Percentiles rank a stretch among this genome's conserved stretches.
Conservation (phyloP, 371 early-diverging fungal genomes). For the Mortierella polycephala region DNA sequence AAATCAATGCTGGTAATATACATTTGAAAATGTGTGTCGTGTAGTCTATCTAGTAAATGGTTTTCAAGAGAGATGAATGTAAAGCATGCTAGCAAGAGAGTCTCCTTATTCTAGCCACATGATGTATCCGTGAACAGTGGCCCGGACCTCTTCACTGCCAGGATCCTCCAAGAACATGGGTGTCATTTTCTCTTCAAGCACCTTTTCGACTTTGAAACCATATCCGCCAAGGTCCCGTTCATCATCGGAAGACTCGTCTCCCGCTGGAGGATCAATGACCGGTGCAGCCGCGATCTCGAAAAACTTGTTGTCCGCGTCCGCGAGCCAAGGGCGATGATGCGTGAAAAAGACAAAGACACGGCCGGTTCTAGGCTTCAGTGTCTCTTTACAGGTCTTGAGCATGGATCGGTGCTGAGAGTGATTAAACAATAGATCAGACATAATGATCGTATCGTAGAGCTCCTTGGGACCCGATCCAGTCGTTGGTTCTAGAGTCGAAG, state of each 20-base stretch:
- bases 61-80: conserved; percentile 2
- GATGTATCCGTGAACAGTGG: conserved; percentile 85
- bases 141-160: conserved; percentile 81
- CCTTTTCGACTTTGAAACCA: conserved; percentile 77
- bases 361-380: conserved; percentile 68
- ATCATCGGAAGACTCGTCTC: conserved; percentile 54
- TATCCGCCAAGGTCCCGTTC: conserved; percentile 68
- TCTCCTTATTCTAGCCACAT: conserved; percentile 37
- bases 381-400: conserved; percentile 72
- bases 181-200: conserved; percentile 73
- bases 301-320: conserved; percentile 83
- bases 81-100: neutral
- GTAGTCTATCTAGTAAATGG: neutral
- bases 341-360: conserved; percentile 75
- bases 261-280: conserved; percentile 51
- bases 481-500: conserved; percentile 4
- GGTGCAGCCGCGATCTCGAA: conserved; percentile 78
- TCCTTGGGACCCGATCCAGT: conserved; percentile 12
- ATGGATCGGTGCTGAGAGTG: conserved; percentile 83
- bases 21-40: neutral
- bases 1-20: conserved; percentile 4
- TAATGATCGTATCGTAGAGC: conserved; percentile 82
- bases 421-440: conserved; percentile 94
- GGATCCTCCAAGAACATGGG: conserved; percentile 93
- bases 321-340: conserved; percentile 77